Evolutionary conservation across 1,284 basidiomycete genomes (phyloP).

Genomic region (Ustilago curta): DNA sequence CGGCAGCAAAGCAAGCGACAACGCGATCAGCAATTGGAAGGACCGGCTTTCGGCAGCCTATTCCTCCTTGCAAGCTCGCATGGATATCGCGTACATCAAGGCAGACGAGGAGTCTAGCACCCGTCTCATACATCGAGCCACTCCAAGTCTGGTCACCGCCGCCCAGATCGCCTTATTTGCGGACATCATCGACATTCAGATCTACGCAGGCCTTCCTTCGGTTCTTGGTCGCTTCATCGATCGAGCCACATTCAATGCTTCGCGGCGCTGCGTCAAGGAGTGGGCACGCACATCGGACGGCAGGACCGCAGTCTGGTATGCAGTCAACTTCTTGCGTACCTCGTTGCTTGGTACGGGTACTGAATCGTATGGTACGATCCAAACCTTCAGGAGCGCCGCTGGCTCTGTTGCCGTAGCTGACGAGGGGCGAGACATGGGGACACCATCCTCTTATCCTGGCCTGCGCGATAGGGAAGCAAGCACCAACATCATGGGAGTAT

Average conservation of each 20-base stretch:
- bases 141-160: constrained; percentile 50
- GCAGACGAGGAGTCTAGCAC: constrained; percentile 51
- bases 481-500: constrained; percentile 1
- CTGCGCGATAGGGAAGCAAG: constrained; percentile 18
- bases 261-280: constrained; percentile 46
- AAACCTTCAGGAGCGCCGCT: constrained; percentile 18
- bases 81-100: constrained; percentile 53
- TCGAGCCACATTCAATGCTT: constrained; percentile 51
- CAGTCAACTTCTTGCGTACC: constrained; percentile 50
- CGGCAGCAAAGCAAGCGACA: constrained; percentile 28
- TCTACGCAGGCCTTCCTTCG: constrained; percentile 55
- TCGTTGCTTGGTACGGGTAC: constrained; percentile 40
- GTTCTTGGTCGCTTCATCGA: constrained; percentile 60
- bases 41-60: constrained; percentile 49
- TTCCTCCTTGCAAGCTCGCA: constrained; percentile 47
- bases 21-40: constrained; percentile 48
- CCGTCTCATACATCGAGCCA: constrained; percentile 47
- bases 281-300: constrained; percentile 55
- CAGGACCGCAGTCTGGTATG: constrained; percentile 50
- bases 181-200: constrained; percentile 59
- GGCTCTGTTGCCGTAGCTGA: constrained; percentile 7
- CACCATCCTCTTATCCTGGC: constrained; percentile 8
- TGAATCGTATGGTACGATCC: constrained; percentile 44
- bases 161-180: constrained; percentile 56
- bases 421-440: constrained; percentile 14